These are phyloP conservation scores for Pseudozyma hubeiensis DNA, from an alignment of 1,284 basidiomycete genomes.

Conservation along the genomic window DNA sequence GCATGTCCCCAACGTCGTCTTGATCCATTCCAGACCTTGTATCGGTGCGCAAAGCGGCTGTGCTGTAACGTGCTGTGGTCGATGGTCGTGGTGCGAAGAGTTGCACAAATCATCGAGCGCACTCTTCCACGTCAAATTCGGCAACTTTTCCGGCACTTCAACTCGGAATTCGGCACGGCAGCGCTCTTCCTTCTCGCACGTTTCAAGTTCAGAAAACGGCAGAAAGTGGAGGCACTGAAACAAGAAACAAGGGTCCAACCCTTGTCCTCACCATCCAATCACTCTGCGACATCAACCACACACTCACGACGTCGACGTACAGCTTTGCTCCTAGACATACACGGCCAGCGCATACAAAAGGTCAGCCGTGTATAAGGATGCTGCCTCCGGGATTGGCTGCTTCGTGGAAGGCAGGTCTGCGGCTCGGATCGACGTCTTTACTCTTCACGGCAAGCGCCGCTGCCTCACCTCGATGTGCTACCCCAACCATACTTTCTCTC, in stretches of 20 bases:
- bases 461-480: neutral
- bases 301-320: too few species aligned
- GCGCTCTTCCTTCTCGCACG: neutral
- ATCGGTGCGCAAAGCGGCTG: too few species aligned
- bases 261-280: too few species aligned
- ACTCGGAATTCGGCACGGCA: conserved; percentile 2
- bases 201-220: neutral
- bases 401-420: conserved; percentile 5
- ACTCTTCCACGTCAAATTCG: neutral
- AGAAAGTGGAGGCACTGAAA: neutral
- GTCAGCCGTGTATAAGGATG: neutral
- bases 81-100: neutral
- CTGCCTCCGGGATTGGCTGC: conserved; percentile 11
- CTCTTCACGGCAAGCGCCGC: neutral
- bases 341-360: too few species aligned
- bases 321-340: neutral
- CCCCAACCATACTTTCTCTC: neutral
- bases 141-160: neutral
- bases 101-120: neutral
- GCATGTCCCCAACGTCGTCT: conserved; percentile 7
- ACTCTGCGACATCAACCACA: too few species aligned
- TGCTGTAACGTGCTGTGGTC: neutral
- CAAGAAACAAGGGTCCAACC: neutral
- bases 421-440: neutral
- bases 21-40: too few species aligned